These are phyloP conservation scores for Arthrinium puccinioides DNA, from an alignment of 2,329 filamentous ascomycete species.

Conservation along the genomic window DNA sequence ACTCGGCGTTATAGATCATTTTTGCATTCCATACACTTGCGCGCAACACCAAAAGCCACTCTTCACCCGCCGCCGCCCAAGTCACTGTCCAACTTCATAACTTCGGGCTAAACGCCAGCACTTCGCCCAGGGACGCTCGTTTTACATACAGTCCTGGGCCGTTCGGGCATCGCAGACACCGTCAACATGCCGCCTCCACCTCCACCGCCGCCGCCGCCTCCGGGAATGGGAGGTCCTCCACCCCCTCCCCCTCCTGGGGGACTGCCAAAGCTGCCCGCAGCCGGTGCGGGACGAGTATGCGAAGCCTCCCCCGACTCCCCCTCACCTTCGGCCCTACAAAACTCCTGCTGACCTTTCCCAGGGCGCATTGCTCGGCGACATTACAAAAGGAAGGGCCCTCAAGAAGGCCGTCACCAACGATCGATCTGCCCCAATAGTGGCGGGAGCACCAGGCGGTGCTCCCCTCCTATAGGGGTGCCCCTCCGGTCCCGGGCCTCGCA, in stretches of 20 bases:
- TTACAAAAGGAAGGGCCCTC: conserved; percentile 69
- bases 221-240: conserved; percentile 50
- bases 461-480: conserved; percentile 63
- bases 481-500: conserved; percentile 68
- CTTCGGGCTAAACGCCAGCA: too few relatives aligned
- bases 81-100: too few relatives aligned
- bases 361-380: conserved; percentile 84
- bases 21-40: too few relatives aligned
- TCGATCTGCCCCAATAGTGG: conserved; percentile 72
- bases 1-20: too few relatives aligned
- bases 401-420: conserved; percentile 91
- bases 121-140: too few relatives aligned
- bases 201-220: conserved; percentile 63
- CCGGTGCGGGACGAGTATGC: conserved; percentile 1
- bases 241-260: conserved; percentile 59
- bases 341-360: conserved; percentile 30
- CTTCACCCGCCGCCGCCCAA: too few relatives aligned
- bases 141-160: too few relatives aligned
- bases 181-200: conserved; percentile 47
- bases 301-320: neutral
- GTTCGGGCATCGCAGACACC: too few relatives aligned
- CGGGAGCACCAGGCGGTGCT: conserved; percentile 47
- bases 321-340: neutral
- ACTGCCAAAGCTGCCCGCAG: neutral
- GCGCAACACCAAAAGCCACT: too few relatives aligned